Base-by-base conservation (phyloP, 371 early-diverging fungal genomes). In the Rhizopus delemar region DNA sequence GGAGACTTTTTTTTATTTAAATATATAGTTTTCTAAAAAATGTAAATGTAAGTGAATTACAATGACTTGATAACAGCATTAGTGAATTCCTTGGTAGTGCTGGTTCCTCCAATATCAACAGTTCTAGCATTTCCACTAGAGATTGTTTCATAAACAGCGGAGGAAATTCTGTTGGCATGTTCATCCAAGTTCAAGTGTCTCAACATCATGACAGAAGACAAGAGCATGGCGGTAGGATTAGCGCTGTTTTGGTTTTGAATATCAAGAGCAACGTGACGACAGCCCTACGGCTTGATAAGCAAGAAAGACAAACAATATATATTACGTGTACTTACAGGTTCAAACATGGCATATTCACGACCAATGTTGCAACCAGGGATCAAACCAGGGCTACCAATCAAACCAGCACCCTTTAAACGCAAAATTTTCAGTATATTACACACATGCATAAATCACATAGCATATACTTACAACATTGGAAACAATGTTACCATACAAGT, bases 401-500 rank as follows among this genome's bases (percentile, higher is more conserved):
- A 84, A 58, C 92, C 98, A 63, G 97, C 96, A 58, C 95, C 96
- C 70, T 70, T 31, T 22, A 56, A 9, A 59, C 1, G 15, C 5
- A 36, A 0, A 39, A 28, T 57, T 13, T 9, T 62, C 8, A 41
- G 33, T 46, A 50, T 57, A 35, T 41, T 41, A 29, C 2, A 5
- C 9, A 29, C 12, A n/a, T 22, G 22, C 22, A 22, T 22, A 22
- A 22, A 22, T 22, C 45, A 29, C 36, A 8, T 43, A 43, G 5
- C 7, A 15, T 22, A 22, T 51, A 64, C 64, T 69, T 69, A 69
- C 73, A 57, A 98, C 89, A 79, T 98, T 97, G 74, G 92, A 90
- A 46, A 95, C 86, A 70, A 98, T 98, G 85, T 89, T 95, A 69
- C 98, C 98, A 74, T 98, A 98, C 75, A 98, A 84, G 86, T 98